Evolutionary conservation across 495 filamentous ascomycete species (phyloP), one percentile per base, ranked within the genome.

Genomic region (Penicillium odoratum): DNA sequence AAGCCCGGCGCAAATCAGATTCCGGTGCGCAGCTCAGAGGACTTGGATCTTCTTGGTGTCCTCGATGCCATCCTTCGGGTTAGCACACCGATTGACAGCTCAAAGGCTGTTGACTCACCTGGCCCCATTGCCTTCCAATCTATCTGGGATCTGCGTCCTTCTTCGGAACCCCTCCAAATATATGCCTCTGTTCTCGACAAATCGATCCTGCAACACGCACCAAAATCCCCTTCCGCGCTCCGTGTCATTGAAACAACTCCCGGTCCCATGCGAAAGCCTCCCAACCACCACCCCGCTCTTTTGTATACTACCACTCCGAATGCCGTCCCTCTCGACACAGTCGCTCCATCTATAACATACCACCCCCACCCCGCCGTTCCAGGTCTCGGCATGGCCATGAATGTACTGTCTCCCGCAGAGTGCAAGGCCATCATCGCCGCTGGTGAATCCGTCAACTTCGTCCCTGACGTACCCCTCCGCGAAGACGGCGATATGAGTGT

Each of bases 401-500:
- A 74, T 48, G 66, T 75, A 18, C 69, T 75, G 15, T 67, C 70
- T 0, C 28, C 63, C 3, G 51, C 51, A 10, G 72, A 75, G 51
- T 75, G 72, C 61, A 64, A 67, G 49, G 60, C 70, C 1, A 74
- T 75, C 30, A 74, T 75, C 42, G 72, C 70, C 0, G 72, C 72
- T 16, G 72, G 72, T 7, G 72, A 75, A 63, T 72, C 70, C 16
- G 69, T 75, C 54, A 65, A 64, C 40, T 75, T 75, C 59, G 43
- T 69, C 0, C 72, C 72, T 8, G 72, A 75, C 38, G 70, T 68
- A 8, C 72, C 72, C 43, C 62, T 74, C 30, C 72, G 72, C 48
- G 70, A 72, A 53, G 72, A 75, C 50, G 70, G 69, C 7, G 72
- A 73, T 40, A 59, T 72, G 57, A 74, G 70, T 58, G 72, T 75